These are phyloP conservation scores for Talaromyces stipitatus DNA, from an alignment of 495 filamentous ascomycete species.

Conservation along the genomic window DNA sequence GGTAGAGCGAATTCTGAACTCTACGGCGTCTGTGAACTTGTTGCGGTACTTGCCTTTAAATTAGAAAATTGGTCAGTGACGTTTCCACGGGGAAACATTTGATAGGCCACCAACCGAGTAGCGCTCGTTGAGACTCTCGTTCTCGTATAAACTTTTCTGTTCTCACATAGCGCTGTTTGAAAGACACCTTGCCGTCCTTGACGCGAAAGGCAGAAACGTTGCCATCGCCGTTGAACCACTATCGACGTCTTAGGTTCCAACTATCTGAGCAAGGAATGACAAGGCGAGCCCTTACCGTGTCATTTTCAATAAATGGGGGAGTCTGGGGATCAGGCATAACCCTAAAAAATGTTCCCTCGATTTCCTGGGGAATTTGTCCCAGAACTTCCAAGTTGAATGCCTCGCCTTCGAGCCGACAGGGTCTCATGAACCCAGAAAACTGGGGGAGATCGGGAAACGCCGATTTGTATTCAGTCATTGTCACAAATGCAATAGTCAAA, in stretches of 20 bases:
- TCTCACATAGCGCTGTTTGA: constrained; percentile 45
- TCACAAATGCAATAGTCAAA: not conserved
- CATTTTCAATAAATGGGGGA: constrained; percentile 14
- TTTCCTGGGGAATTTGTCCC: constrained; percentile 22
- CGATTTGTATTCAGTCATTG: not conserved
- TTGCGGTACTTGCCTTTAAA: constrained; percentile 48
- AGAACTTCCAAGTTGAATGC: constrained; percentile 9
- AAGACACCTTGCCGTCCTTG: constrained; percentile 36
- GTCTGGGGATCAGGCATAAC: constrained; percentile 23
- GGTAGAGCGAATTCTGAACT: constrained; percentile 39
- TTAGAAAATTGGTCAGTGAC: no score
- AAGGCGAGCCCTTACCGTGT: constrained; percentile 14
- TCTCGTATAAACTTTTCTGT: constrained; percentile 43
- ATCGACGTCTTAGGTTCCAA: no score
- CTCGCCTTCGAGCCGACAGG: constrained; percentile 17
- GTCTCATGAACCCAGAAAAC: constrained; percentile 12
- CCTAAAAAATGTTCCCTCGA: constrained; percentile 24
- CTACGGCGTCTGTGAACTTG: constrained; percentile 44
- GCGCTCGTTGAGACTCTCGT: constrained; percentile 22
- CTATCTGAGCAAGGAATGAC: no score
- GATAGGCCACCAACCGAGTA: no score
- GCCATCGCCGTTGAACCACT: constrained; percentile 27
- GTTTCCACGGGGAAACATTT: no score
- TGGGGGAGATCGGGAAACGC: constrained; percentile 9
- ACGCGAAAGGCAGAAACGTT: constrained; percentile 47